These are phyloP conservation scores for Pythium rhizo-oryzae DNA, from an alignment of 352 stramenopile genomes.

Conservation along the genomic window DNA sequence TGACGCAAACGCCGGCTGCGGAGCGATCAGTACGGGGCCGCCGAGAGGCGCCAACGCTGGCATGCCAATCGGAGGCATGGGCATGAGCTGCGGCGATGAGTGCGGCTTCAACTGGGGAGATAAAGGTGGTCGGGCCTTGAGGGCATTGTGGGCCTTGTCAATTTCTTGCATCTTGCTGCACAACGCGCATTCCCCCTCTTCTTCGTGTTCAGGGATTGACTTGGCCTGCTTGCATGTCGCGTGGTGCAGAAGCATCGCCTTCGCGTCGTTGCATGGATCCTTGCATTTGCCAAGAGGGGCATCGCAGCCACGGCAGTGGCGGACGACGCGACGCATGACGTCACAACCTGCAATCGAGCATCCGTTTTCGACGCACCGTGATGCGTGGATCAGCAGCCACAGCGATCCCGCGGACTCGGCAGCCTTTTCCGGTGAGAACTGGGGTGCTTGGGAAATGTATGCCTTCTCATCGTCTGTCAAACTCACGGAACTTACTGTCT, in stretches of 20 bases:
- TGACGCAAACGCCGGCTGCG: conserved; percentile 25
- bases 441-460: conserved; percentile 54
- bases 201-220: conserved; percentile 26
- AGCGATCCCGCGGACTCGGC: conserved; percentile 67
- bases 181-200: conserved; percentile 49
- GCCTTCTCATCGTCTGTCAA: conserved; percentile 50
- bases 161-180: conserved; percentile 74
- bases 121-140: conserved; percentile 29
- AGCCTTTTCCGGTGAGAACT: conserved; percentile 56
- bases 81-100: conserved; percentile 20
- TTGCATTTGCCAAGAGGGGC: conserved; percentile 61
- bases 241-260: conserved; percentile 77
- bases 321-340: conserved; percentile 72
- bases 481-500: conserved; percentile 6
- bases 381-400: conserved; percentile 70
- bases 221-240: conserved; percentile 40
- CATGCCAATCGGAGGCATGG: conserved; percentile 10
- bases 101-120: conserved; percentile 26
- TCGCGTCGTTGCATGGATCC: conserved; percentile 74
- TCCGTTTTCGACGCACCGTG: conserved; percentile 39
- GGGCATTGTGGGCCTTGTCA: conserved; percentile 62
- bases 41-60: conserved; percentile 5
- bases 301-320: conserved; percentile 67
- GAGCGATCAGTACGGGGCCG: conserved; percentile 27
- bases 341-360: conserved; percentile 53